Percentiles rank a stretch among this genome's conserved stretches.
Evolutionary conservation across 352 stramenopile genomes (phyloP).

Genomic region (Phytophthora hybrid): DNA sequence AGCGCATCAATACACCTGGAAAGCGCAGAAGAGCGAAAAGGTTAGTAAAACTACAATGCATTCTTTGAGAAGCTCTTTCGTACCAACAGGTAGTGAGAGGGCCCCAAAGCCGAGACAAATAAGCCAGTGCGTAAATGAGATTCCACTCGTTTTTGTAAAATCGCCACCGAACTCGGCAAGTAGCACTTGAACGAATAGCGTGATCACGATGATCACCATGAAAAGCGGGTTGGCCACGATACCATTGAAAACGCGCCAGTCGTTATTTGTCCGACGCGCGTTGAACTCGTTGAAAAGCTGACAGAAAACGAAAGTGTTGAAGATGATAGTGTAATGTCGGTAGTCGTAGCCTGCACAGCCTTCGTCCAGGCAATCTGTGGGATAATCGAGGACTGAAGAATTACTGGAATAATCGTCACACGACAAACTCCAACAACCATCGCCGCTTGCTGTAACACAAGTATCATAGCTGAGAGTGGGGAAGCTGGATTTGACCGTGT

Average conservation of each 20-base stretch:
- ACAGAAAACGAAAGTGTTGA: conserved; percentile 98
- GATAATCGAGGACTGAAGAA: conserved; percentile 49
- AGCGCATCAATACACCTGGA: conserved; percentile 75
- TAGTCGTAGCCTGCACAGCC: conserved; percentile 78
- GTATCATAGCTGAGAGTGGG: conserved; percentile 42
- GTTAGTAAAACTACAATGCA: conserved; percentile 1
- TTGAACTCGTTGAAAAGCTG: conserved; percentile 95
- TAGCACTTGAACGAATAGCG: conserved; percentile 94
- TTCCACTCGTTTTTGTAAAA: conserved; percentile 81
- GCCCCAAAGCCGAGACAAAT: conserved; percentile 67
- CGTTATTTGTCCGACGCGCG: conserved; percentile 91
- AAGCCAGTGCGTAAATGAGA: conserved; percentile 72
- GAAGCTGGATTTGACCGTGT: conserved; percentile 63
- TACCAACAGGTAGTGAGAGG: conserved; percentile 78
- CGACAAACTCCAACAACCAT: conserved; percentile 55
- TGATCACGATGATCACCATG: conserved; percentile 92
- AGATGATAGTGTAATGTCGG: conserved; percentile 97
- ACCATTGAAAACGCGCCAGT: conserved; percentile 95
- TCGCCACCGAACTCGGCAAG: conserved; percentile 96
- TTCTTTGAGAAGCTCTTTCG: conserved; percentile 13
- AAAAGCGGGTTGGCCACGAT: conserved; percentile 95
- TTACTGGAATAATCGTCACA: conserved; percentile 70
- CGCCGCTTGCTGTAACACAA: conserved; percentile 58
- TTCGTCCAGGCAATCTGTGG: conserved; percentile 54
- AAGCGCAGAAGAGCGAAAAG: not conserved